Evolutionary conservation across 768 basidiomycete genomes (phyloP).

Genomic region (Coprinopsis cinerea): DNA sequence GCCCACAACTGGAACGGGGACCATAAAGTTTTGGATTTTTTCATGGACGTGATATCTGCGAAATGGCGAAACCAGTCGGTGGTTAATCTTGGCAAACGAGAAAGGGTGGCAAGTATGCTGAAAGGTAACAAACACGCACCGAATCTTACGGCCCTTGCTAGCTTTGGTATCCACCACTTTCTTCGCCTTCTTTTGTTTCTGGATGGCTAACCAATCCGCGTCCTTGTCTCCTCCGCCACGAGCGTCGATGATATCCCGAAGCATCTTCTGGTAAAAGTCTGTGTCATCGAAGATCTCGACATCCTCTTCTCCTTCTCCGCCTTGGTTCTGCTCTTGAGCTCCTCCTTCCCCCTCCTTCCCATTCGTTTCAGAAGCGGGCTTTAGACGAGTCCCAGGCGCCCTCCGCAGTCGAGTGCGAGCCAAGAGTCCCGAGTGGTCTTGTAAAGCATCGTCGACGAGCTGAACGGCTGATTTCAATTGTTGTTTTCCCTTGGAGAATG

Average conservation of each 20-base stretch:
- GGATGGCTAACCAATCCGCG: constrained; percentile 58
- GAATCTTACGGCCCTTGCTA: constrained; percentile 89
- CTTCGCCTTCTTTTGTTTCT: constrained; percentile 68
- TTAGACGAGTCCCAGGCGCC: constrained; percentile 41
- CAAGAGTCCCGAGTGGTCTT: constrained; percentile 52
- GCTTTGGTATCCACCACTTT: constrained; percentile 94
- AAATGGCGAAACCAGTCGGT: too few relatives aligned
- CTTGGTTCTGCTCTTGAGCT: constrained; percentile 11
- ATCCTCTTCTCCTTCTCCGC: constrained; percentile 27
- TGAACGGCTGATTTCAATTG: constrained; percentile 61
- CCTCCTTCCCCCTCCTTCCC: constrained; percentile 26
- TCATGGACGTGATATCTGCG: constrained; percentile 92
- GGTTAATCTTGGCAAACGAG: constrained; percentile 10
- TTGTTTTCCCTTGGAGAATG: constrained; percentile 57
- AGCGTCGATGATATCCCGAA: constrained; percentile 87
- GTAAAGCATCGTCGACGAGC: constrained; percentile 70
- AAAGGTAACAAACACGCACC: constrained; percentile 39
- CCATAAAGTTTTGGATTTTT: constrained; percentile 96
- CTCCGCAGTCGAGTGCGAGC: constrained; percentile 57
- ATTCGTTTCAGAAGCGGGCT: constrained; percentile 14
- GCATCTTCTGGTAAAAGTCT: constrained; percentile 89
- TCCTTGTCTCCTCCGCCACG: constrained; percentile 33
- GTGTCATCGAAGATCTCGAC: constrained; percentile 75
- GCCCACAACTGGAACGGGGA: constrained; percentile 64
- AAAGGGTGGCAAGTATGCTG: neutral